Evolutionary conservation across 108 stramenopile species (phyloP), one percentile per base, ranked within the genome.

Genomic region (Hondaea fermentalgiana): DNA sequence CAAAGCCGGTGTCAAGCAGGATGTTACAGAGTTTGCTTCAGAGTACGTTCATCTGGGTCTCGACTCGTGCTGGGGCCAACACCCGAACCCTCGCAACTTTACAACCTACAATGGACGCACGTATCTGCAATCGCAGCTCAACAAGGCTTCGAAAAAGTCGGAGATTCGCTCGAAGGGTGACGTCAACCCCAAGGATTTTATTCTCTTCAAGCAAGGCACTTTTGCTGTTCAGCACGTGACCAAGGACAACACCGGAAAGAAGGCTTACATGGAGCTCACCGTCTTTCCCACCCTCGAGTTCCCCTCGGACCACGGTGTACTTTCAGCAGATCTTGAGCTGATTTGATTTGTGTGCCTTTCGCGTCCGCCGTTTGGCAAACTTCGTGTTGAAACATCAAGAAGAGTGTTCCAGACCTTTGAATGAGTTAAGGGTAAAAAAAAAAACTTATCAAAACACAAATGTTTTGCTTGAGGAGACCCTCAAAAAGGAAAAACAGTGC

Each of bases 111-210:
- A 91, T 55, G 91, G 88, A 23, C 91, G 91, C 42, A 91, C 91
- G 44, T 89, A 87, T 59, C 89, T 91, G 35, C 91, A 91, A 87
- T 44, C 91, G 44, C 91, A 91, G 89, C 76, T 89, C 42, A 89
- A 91, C 53, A 91, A 91, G 89, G 91, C 91, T 25, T 94, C 95
- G 88, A 93, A 91, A 76, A 90, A 64, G 55, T 91, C 23, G 4
- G 95, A 95, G 90, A 95, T 93, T 89, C 89, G 92, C 44, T 60
- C 89, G 14, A 92, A 93, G 29, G 89, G 89, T 21, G 91, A 91
- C 87, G 43, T 42, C 21, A 89, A 91, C 87, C 91, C 91, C n/a
- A 91, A 91, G 89, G 91, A 91, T 44, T 91, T 89, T 59, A 87
- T 91, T 58, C 51, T 91, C 44, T 89, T 91, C 29, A 6, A 55